A percentile compares a stretch with the other conserved stretches of the same genome.
phyloP scores from a whole-genome alignment of 2,329 filamentous ascomycete genomes.

The Epichloe festucae region DNA sequence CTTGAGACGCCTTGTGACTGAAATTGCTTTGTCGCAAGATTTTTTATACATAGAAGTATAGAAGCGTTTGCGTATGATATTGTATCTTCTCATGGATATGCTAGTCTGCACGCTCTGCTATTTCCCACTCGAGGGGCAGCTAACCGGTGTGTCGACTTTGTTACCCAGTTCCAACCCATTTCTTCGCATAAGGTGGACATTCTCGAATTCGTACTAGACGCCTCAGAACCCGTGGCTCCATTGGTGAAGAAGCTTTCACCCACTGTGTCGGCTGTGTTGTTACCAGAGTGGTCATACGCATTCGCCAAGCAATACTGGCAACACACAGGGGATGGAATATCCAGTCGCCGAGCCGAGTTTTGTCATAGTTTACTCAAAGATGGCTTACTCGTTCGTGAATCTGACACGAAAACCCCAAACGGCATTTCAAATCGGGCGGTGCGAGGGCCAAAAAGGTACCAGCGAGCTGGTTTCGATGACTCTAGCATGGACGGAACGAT shows the following conservation, averaged over 20 bases:
- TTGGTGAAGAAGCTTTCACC: slow-evolving; percentile 43
- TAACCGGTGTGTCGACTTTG: slow-evolving; percentile 61
- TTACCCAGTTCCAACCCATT: slow-evolving; percentile 43
- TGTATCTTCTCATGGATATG: slow-evolving; percentile 45
- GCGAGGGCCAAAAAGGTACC: slow-evolving; percentile 72
- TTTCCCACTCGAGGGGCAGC: slow-evolving; percentile 65
- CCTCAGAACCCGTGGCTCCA: slow-evolving; percentile 35
- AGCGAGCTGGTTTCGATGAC: slow-evolving; percentile 32
- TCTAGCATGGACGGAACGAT: slow-evolving; percentile 9
- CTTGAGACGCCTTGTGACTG: background rate
- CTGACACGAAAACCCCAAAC: slow-evolving; percentile 13
- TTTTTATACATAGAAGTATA: slow-evolving; percentile 83
- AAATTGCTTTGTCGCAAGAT: slow-evolving; percentile 38
- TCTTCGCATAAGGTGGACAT: slow-evolving; percentile 35
- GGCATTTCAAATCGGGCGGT: slow-evolving; percentile 24
- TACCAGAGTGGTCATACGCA: slow-evolving; percentile 50
- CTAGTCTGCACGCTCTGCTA: slow-evolving; percentile 60
- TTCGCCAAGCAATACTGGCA: slow-evolving; percentile 95
- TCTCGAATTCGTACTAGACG: slow-evolving; percentile 50
- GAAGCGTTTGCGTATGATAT: slow-evolving; percentile 59
- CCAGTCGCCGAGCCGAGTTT: slow-evolving; percentile 83
- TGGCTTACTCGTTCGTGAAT: slow-evolving; percentile 36
- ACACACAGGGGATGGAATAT: slow-evolving; percentile 85
- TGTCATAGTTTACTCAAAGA: slow-evolving; percentile 64
- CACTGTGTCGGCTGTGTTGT: slow-evolving; percentile 57